Evolutionary conservation across 768 basidiomycete species (phyloP).

Genomic region (Kwoniella europaea): DNA sequence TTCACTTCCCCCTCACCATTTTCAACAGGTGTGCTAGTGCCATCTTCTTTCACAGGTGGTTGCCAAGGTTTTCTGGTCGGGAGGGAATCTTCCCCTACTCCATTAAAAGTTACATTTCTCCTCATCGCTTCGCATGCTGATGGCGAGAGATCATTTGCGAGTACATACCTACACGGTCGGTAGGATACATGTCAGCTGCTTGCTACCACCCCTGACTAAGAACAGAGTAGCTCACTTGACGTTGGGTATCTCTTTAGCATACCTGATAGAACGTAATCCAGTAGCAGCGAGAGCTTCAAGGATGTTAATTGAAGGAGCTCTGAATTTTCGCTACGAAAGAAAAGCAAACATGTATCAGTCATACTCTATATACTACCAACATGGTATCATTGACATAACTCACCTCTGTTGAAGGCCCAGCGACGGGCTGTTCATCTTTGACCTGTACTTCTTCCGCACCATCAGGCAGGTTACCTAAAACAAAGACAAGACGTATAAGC

Average conservation of each 20-base stretch:
- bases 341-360: neutral
- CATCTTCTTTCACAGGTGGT: neutral
- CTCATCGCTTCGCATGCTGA: constrained; percentile 83
- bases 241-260: constrained; percentile 93
- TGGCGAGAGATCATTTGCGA: constrained; percentile 90
- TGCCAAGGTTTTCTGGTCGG: constrained; percentile 2
- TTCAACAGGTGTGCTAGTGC: constrained; percentile 1
- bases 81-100: constrained; percentile 59
- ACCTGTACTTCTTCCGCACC: neutral
- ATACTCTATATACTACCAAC: neutral
- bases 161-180: constrained; percentile 70
- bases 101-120: constrained; percentile 82
- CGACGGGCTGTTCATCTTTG: constrained; percentile 21
- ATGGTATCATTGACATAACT: constrained; percentile 4
- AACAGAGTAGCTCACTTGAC: constrained; percentile 67
- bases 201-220: neutral
- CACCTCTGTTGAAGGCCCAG: constrained; percentile 44
- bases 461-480: neutral
- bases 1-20: constrained; percentile 16
- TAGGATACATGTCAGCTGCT: neutral
- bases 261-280: constrained; percentile 91
- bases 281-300: constrained; percentile 96
- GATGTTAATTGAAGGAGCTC: constrained; percentile 69
- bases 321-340: constrained; percentile 25
- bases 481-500: neutral